Percentiles rank a stretch among this genome's conserved stretches.
phyloP scores from a whole-genome alignment of 2,329 filamentous ascomycete genomes.

The Didymella segeticola region DNA sequence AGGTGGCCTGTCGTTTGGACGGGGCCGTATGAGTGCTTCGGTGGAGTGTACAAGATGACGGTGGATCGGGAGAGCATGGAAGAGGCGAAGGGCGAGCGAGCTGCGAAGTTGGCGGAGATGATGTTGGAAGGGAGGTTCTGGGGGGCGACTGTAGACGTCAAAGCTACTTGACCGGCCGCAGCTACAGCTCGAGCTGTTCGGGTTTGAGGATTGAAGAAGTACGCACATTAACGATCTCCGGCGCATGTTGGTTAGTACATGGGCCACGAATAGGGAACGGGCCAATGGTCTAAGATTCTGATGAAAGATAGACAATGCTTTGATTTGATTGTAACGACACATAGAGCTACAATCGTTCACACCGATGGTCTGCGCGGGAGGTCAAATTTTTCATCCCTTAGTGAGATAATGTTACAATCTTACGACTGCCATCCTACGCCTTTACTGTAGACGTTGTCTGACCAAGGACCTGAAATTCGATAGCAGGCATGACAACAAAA shows the following conservation, averaged over 20 bases:
- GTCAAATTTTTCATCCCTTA: no score
- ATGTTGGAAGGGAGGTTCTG: constrained; percentile 20
- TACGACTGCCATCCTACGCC: no score
- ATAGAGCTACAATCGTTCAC: background rate
- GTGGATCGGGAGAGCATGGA: constrained; percentile 21
- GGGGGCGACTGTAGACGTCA: background rate
- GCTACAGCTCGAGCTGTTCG: background rate
- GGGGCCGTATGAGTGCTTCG: constrained; percentile 23
- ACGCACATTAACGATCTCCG: background rate
- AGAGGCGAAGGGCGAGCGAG: constrained; percentile 2
- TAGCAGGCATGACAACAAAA: background rate
- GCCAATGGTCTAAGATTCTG: no score
- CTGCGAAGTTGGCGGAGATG: constrained; percentile 4
- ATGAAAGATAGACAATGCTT: background rate
- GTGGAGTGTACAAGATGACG: constrained; percentile 22
- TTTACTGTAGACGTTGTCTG: no score
- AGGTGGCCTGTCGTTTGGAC: constrained; percentile 29
- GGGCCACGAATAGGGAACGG: no score
- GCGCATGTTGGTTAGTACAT: background rate
- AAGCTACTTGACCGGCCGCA: background rate
- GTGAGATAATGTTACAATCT: no score
- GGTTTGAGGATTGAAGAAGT: background rate
- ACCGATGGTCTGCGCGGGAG: no score
- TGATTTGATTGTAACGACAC: background rate
- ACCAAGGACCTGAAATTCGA: background rate